These are phyloP conservation scores for Boletus fagicola DNA, from an alignment of 768 basidiomycete genomes.

Conservation along the genomic window DNA sequence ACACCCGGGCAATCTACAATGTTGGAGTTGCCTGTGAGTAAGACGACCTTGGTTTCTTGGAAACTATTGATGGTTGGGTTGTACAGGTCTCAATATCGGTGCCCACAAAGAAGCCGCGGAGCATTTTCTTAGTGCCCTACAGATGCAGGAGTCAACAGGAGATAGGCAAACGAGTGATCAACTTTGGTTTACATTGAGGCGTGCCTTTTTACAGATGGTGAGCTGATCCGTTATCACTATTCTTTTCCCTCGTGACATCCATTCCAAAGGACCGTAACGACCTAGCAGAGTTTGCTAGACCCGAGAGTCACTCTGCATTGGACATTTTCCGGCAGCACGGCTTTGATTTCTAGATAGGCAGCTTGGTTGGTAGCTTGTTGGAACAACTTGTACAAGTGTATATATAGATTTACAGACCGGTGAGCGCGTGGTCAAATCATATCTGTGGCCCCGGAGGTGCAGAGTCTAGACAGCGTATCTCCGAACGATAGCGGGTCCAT, in stretches of 20 bases:
- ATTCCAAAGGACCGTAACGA: slow-evolving; percentile 67
- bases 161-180: slow-evolving; percentile 73
- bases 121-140: slow-evolving; percentile 85
- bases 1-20: slow-evolving; percentile 96
- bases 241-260: not conserved
- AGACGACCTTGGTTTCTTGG: not conserved
- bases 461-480: too few species aligned
- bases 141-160: slow-evolving; percentile 69
- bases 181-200: slow-evolving; percentile 86
- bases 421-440: not conserved
- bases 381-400: not conserved
- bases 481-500: not conserved
- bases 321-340: slow-evolving; percentile 78
- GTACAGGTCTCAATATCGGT: slow-evolving; percentile 88
- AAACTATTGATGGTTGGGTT: slow-evolving; percentile 3
- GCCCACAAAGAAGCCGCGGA: slow-evolving; percentile 95
- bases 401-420: not conserved
- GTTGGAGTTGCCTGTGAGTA: slow-evolving; percentile 94
- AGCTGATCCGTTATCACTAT: not conserved
- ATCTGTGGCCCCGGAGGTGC: not conserved
- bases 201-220: slow-evolving; percentile 81
- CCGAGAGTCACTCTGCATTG: slow-evolving; percentile 59
- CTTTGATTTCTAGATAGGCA: slow-evolving; percentile 73
- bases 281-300: slow-evolving; percentile 72
- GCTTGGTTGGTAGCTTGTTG: not conserved